Base-by-base conservation (phyloP, 345 rosid genomes). In the Rhizophora mangle region DNA sequence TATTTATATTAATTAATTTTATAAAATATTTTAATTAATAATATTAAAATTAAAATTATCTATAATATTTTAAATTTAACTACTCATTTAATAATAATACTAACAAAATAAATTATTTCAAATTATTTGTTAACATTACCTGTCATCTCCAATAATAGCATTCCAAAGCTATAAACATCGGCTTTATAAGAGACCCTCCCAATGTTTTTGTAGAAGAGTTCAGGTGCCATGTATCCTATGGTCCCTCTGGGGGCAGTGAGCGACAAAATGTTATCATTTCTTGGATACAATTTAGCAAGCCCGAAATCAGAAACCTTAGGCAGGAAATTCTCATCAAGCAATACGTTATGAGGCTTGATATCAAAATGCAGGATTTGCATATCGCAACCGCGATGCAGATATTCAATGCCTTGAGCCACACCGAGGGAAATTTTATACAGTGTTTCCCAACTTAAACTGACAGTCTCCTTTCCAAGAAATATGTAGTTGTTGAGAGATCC, bases 361-460 rank as follows among this genome's bases (percentile, higher is more conserved):
- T 67, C 69, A 34, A 67, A 53, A 54, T 53, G 69, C 2, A 67
- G 8, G 10, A 67, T 67, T 36, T 67, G 69, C 69, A 67, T 36
- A 2, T 54, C 61, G 24, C 62, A 54, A 0, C 62, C 62, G 4
- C 8, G 20, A 52, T 65, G 49, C 0, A 34, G n/a, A 24, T 68
- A 56, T 19, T 60, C 72, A 22, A 69, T 60, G 22, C 64, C 72
- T 9, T 43, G 46, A 26, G 57, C 72, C 26, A 68, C 63, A 5
- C 71, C 64, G 3, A 68, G 11, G 1, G 64, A 68, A 20, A 68
- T 68, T 4, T 59, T n/a, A 46, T 68, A 16, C 11, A 68, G 1
- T 6, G 19, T 60, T 1, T 60, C 47, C 39, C 54, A 24, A 1
- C 47, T 60, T 7, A 68, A 30, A 5, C 8, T 4, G 11, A n/a